phyloP scores from a whole-genome alignment of 345 rosid genomes.

The Physaria fendleri region DNA sequence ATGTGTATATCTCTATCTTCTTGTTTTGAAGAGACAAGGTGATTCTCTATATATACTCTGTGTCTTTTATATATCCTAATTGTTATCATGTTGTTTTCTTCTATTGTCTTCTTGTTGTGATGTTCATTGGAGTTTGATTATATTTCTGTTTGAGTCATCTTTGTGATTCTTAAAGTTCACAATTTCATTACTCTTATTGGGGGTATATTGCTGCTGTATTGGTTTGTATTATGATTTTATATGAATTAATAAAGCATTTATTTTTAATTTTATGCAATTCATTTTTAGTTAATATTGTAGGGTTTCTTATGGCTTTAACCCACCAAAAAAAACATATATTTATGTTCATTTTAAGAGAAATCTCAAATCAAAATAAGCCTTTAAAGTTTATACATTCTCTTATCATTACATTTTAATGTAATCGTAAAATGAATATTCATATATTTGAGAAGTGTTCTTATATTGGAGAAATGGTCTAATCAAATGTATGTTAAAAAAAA shows the following conservation, averaged over 20 bases:
- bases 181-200: conserved; percentile 15
- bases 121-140: conserved; percentile 9
- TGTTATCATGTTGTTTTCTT: conserved; percentile 5
- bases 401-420: background rate
- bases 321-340: no score
- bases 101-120: background rate
- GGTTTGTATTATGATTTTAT: conserved; percentile 24
- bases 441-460: no score
- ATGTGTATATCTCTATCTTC: conserved; percentile 22
- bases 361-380: no score
- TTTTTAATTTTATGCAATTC: background rate
- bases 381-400: no score
- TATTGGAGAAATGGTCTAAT: no score
- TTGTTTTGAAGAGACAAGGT: conserved; percentile 20
- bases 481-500: background rate
- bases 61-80: background rate
- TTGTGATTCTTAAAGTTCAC: conserved; percentile 14
- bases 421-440: background rate
- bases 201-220: conserved; percentile 18
- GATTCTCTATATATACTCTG: conserved; percentile 16
- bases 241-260: conserved; percentile 25
- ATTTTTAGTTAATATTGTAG: background rate
- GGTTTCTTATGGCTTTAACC: background rate
- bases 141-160: conserved; percentile 1
- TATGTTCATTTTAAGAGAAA: no score